These are phyloP conservation scores for Neoboletus magnificus DNA, from an alignment of 768 basidiomycete species.

Conservation along the genomic window DNA sequence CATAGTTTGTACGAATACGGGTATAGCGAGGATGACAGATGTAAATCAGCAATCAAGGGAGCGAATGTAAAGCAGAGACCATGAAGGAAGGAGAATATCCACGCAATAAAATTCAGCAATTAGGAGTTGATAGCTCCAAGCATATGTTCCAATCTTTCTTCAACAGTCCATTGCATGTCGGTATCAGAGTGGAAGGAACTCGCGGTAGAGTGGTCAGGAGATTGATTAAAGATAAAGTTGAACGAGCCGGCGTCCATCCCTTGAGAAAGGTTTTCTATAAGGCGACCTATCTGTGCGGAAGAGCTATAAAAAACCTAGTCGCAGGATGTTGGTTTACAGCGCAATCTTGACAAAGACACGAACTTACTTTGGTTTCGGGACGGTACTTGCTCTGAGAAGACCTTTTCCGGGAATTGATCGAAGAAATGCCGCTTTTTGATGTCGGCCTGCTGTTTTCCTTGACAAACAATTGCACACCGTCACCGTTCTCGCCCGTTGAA, in stretches of 20 bases:
- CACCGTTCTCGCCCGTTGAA: slow-evolving; percentile 46
- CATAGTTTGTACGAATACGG: slow-evolving; percentile 33
- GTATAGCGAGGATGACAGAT: slow-evolving; percentile 24
- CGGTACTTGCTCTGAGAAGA: slow-evolving; percentile 49
- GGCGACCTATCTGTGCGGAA: slow-evolving; percentile 72
- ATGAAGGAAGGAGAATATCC: slow-evolving; percentile 8
- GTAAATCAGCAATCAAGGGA: slow-evolving; percentile 18
- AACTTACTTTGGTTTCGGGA: slow-evolving; percentile 80
- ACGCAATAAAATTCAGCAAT: slow-evolving; percentile 27
- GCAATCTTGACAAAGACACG: slow-evolving; percentile 3
- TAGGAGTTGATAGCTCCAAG: slow-evolving; percentile 40
- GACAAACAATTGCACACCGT: slow-evolving; percentile 65
- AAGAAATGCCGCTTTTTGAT: slow-evolving; percentile 61
- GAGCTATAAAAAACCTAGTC: slow-evolving; percentile 42
- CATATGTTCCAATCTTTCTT: slow-evolving; percentile 76
- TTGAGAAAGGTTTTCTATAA: slow-evolving; percentile 80
- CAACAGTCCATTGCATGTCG: slow-evolving; percentile 66
- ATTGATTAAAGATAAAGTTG: slow-evolving; percentile 57
- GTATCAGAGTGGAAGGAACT: slow-evolving; percentile 60
- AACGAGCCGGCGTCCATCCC: slow-evolving; percentile 82
- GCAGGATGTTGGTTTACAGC: slow-evolving; percentile 8
- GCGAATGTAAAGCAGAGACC: slow-evolving; percentile 13
- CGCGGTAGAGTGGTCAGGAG: slow-evolving; percentile 53
- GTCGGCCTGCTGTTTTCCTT: slow-evolving; percentile 69
- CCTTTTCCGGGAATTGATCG: slow-evolving; percentile 62